Conservation (phyloP, 768 basidiomycete genomes). For the Suillus hirtellus region DNA sequence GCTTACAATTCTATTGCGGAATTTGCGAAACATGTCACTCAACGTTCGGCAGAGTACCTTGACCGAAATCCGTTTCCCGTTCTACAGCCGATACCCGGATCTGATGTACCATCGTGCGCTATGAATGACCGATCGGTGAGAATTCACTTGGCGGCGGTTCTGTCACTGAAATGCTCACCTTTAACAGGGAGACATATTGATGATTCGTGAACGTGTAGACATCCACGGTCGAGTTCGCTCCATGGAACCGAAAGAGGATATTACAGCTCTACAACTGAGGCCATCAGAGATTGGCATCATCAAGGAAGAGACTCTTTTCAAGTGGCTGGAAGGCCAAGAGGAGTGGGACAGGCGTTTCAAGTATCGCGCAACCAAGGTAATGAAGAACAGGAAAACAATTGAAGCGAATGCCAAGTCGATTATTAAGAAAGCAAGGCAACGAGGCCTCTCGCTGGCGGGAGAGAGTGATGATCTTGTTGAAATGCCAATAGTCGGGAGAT, state of each 20-base stretch:
- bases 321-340: slow-evolving; percentile 65
- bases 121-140: not conserved
- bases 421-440: slow-evolving; percentile 44
- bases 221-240: slow-evolving; percentile 57
- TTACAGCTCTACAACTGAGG: slow-evolving; percentile 54
- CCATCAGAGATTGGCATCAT: slow-evolving; percentile 65
- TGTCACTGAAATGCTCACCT: not conserved
- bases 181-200: slow-evolving; percentile 30
- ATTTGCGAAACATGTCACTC: slow-evolving; percentile 56
- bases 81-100: not conserved
- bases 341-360: slow-evolving; percentile 61
- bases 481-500: slow-evolving; percentile 8
- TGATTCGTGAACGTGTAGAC: slow-evolving; percentile 78
- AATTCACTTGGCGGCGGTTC: not conserved
- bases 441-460: slow-evolving; percentile 40
- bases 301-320: slow-evolving; percentile 67
- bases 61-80: slow-evolving; percentile 50
- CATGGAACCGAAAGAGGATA: slow-evolving; percentile 59
- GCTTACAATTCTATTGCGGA: slow-evolving; percentile 60
- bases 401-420: slow-evolving; percentile 46
- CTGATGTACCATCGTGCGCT: not conserved
- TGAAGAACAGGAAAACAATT: slow-evolving; percentile 45
- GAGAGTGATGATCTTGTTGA: slow-evolving; percentile 4
- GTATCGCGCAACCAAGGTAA: slow-evolving; percentile 39
- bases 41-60: slow-evolving; percentile 36